Evolutionary conservation across 2,329 filamentous ascomycete species (phyloP), one percentile per base, ranked within the genome.

Genomic region (Aspergillus fumigatus): DNA sequence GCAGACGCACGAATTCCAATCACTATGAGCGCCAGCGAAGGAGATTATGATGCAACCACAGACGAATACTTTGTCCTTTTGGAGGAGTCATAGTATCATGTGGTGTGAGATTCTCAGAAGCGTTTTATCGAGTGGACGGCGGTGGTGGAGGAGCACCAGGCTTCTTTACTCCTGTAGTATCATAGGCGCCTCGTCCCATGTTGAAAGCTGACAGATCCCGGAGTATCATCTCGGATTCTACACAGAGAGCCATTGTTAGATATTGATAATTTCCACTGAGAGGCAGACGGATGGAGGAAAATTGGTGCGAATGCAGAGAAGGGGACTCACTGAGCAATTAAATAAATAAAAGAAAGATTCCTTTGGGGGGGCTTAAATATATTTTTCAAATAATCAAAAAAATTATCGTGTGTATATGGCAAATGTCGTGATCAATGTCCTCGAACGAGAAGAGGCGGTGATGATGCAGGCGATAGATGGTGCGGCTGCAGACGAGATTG

Each of bases 161-260:
- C 68, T 80, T 80, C 62, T 78, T 77, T 23, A 80, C 77, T 27
- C 79, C 79, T 6, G 79, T 81, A 43, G 79, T 81, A 62, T 81
- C 79, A 60, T 81, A 81, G 56, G 76, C 78, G 56, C 79, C 79
- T 61, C 79, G 75, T 58, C 78, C 79, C 77, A 80, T 80, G 67
- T 80, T 79, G 68, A 68, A 73, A 51, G 72, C 70, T 53, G 71
- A 74, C 41, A 71, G 65, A 58, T 73, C 74, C 64, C 73, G 70
- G 51, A 72, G 66, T 60, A 77, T 75, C 75, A 77, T 77, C 41
- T 61, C 69, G 58, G 67, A 68, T 54, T 71, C 68, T 73, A 67
- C 61, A 38, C 58, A 59, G 52, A 65, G 35, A 59, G 60, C 58
- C 70, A 73, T 72, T 41, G 62, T 72, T 58, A 72, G 68, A 65